Evolutionary conservation across 228 moss, liverwort and hornwort species (phyloP), one percentile per base, ranked within the genome.

Genomic region (Sphagnum magellanicum): DNA sequence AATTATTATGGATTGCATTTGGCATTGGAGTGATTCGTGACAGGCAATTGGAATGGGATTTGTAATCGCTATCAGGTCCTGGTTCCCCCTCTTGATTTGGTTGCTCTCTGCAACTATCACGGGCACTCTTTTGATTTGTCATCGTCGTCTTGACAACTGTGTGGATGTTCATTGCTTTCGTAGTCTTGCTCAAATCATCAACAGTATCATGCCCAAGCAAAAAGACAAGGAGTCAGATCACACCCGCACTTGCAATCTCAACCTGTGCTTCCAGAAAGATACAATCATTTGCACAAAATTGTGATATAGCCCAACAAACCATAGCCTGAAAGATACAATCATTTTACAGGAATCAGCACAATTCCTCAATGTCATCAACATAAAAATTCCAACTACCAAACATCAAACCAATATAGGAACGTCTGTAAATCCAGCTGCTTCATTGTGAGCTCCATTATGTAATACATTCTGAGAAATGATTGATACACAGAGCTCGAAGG

Each of bases 181-280:
- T 9, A 48, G 48, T 15, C 71, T 76, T 75, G 51, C 8, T 70
- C 4, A 57, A 47, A 52, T 82, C 82, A 52, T 82, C 82, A 49
- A 79, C 52, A 8, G 75, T 69, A 69, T 79, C 82, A 67, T 79
- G 79, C 47, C 75, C 82, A 52, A 82, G 67, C 13, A 75, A 55
- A 63, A 75, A 74, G 11, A 82, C 82, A 6, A 82, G 64, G 60
- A 79, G 61, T 5, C 79, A 67, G 53, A 82, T 82, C 46, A 72
- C 82, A 16, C 82, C 82, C 5, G 72, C 64, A 67, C 60, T 78
- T 62, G 79, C 82, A 67, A 75, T 75, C 8, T 73, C 72, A 14
- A 75, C 73, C 61, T 82, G 82, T 9, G 79, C 78, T 49, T 82
- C 79, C 46, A n/a, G n/a, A n/a, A n/a, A n/a, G n/a, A n/a, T n/a